Conservation (phyloP, 768 basidiomycete species). For the Clitopilus hobsonii region DNA sequence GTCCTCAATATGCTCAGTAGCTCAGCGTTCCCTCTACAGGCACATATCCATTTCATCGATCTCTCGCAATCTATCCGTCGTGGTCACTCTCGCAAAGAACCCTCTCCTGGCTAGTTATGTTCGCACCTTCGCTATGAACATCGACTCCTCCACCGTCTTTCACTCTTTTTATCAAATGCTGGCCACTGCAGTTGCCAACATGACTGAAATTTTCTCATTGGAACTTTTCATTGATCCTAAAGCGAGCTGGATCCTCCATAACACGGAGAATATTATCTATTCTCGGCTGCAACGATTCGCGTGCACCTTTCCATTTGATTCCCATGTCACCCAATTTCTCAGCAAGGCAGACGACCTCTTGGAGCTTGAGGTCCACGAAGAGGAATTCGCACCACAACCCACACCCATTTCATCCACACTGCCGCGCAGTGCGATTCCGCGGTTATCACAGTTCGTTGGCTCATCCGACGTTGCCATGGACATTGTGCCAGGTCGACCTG, state of each 20-base stretch:
- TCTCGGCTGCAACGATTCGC: constrained; percentile 50
- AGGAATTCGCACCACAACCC: constrained; percentile 17
- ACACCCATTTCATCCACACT: constrained; percentile 29
- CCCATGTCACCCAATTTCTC: constrained; percentile 56
- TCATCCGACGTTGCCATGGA: constrained; percentile 49
- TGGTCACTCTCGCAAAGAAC: constrained; percentile 51
- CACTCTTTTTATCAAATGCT: constrained; percentile 45
- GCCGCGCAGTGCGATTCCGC: constrained; percentile 32
- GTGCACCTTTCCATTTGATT: constrained; percentile 59
- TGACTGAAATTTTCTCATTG: constrained; percentile 57
- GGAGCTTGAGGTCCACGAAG: constrained; percentile 50
- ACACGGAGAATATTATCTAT: constrained; percentile 25
- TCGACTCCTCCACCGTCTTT: constrained; percentile 39
- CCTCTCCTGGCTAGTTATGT: constrained; percentile 60
- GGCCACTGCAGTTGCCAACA: constrained; percentile 48
- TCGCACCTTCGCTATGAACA: constrained; percentile 52
- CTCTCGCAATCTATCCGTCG: constrained; percentile 41
- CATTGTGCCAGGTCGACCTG: constrained; percentile 63
- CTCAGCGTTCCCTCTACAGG: constrained; percentile 62
- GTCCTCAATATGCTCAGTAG: constrained; percentile 39
- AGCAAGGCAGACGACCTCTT: constrained; percentile 46
- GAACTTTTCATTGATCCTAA: constrained; percentile 48
- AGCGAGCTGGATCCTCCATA: constrained; percentile 51
- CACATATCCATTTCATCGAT: constrained; percentile 41
- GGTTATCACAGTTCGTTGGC: constrained; percentile 56